A percentile compares a stretch with the other conserved stretches of the same genome.
Evolutionary conservation across 2,329 filamentous ascomycete genomes (phyloP).

Genomic region (Colletotrichum orbiculare): DNA sequence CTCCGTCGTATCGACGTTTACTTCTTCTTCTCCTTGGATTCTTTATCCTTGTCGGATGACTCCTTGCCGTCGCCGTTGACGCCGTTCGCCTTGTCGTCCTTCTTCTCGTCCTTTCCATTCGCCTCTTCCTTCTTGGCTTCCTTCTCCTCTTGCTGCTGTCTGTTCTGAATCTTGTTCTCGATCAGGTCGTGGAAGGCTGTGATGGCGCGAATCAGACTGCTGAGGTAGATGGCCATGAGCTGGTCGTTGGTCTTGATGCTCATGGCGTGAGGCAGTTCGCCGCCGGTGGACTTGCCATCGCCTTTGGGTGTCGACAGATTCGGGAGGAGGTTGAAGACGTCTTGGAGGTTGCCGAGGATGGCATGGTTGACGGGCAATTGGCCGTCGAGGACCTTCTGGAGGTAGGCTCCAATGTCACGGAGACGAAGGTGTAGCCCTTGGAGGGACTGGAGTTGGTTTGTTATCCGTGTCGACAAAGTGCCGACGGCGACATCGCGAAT

Average conservation of each 20-base stretch:
- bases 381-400: constrained; percentile 94
- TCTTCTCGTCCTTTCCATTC: constrained; percentile 70
- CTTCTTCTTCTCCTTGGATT: constrained; percentile 65
- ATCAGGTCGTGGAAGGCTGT: constrained; percentile 99
- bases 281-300: constrained; percentile 72
- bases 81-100: constrained; percentile 57
- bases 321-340: constrained; percentile 97
- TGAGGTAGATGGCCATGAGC: constrained; percentile 97
- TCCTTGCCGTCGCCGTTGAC: constrained; percentile 62
- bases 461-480: constrained; percentile 95
- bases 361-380: constrained; percentile 96
- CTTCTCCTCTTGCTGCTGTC: constrained; percentile 96
- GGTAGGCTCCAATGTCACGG: constrained; percentile 93
- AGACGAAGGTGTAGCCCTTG: constrained; percentile 95
- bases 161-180: constrained; percentile 99
- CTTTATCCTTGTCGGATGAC: constrained; percentile 56
- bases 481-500: constrained; percentile 98
- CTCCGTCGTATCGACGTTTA: constrained; percentile 34
- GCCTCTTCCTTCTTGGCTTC: constrained; percentile 83
- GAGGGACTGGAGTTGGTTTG: constrained; percentile 95
- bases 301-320: constrained; percentile 89
- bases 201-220: constrained; percentile 95
- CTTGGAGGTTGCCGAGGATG: constrained; percentile 97
- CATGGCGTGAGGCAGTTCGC: constrained; percentile 95
- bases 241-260: constrained; percentile 99